Evolutionary conservation across 2,329 filamentous ascomycete species (phyloP).

Genomic region (Akanthomyces dipterigenus): DNA sequence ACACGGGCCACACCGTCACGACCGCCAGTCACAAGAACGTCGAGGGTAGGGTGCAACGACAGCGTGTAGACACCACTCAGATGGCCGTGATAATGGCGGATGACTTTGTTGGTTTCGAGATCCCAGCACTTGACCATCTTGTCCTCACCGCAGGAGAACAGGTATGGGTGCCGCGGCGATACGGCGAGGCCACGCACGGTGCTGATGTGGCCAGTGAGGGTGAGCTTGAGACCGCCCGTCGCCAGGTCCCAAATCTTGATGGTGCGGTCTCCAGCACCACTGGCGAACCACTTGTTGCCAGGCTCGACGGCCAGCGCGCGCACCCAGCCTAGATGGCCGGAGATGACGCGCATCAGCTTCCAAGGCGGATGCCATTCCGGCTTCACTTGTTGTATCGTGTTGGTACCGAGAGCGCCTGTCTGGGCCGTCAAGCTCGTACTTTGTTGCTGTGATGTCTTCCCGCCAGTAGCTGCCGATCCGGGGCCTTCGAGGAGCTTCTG

Average conservation of each 20-base stretch:
- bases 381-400: slow-evolving; percentile 43
- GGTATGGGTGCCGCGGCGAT: slow-evolving; percentile 86
- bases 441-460: slow-evolving; percentile 20
- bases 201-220: slow-evolving; percentile 89
- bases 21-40: slow-evolving; percentile 90
- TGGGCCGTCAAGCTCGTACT: slow-evolving; percentile 27
- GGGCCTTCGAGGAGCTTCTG: slow-evolving; percentile 36
- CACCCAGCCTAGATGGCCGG: slow-evolving; percentile 94
- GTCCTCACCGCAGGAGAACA: slow-evolving; percentile 96
- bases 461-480: slow-evolving; percentile 23
- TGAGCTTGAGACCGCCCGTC: slow-evolving; percentile 74
- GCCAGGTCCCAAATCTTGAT: slow-evolving; percentile 99
- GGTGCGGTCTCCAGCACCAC: slow-evolving; percentile 87
- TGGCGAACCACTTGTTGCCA: slow-evolving; percentile 95
- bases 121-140: slow-evolving; percentile 99
- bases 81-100: slow-evolving; percentile 95
- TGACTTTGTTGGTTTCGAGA: slow-evolving; percentile 98
- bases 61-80: slow-evolving; percentile 92
- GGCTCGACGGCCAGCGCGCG: slow-evolving; percentile 84
- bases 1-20: slow-evolving; percentile 90
- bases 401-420: slow-evolving; percentile 15
- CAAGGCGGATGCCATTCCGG: slow-evolving; percentile 97
- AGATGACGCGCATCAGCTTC: slow-evolving; percentile 98
- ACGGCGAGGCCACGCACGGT: slow-evolving; percentile 89
- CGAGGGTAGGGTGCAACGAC: slow-evolving; percentile 85